Evolutionary conservation across 345 rosid genomes (phyloP), one percentile per base, ranked within the genome.

Genomic region (Pistacia atlantica): DNA sequence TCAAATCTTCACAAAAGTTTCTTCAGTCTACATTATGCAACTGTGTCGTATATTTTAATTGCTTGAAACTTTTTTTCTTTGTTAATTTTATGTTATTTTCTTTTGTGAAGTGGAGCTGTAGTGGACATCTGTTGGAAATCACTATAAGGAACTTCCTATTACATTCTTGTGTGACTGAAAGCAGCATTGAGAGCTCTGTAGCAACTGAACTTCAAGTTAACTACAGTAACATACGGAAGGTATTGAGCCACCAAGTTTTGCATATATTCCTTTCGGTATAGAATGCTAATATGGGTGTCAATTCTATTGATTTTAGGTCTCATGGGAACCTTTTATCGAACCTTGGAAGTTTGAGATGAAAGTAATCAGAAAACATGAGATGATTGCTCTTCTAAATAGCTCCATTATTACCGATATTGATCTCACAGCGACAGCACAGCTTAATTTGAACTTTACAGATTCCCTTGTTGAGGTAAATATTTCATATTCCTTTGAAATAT

Each of bases 321-420:
- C 85, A 68, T 91, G 95, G 97, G 97, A 95, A 88, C 95, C 97
- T 75, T 91, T 95, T 83, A 76, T 93, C 9, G 97, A 95, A 88
- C 97, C 95, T 51, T 95, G 98, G 97, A 87, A 80, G 65, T 90
- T 95, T 84, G 87, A 89, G 74, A 71, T 91, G 28, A 77, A 78
- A 64, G 37, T 91, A 71, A 82, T 76, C 45, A 80, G 85, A 80
- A 89, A 84, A 79, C 77, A 80, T 56, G 92, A 87, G 84, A 76
- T 72, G 54, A 93, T 82, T 74, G 74, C 89, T 78, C 85, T 93
- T 74, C 74, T 89, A 59, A 86, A 83, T 81, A 79, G 83, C 75
- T 82, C 90, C 69, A 63, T 86, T 20, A 65, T 83, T 57, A 91
- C 95, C 38, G 92, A 93, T 79, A 77, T 93, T 66, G 79, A 82